Conservation (phyloP, 331 rosid genomes). For the Saraca asoca region DNA sequence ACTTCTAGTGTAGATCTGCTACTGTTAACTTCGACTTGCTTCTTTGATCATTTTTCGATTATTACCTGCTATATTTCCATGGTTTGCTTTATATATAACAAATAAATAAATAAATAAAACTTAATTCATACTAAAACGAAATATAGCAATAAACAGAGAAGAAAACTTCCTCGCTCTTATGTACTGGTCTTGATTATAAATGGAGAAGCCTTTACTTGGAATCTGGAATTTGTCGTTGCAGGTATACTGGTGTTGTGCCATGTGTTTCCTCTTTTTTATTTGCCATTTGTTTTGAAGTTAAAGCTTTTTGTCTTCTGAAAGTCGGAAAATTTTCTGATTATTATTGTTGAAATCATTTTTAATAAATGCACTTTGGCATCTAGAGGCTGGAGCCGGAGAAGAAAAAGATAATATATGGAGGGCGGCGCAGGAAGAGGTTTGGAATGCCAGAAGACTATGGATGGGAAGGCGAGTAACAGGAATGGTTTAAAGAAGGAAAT, state of each 20-base stretch:
- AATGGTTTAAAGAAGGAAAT: slow-evolving; percentile 54
- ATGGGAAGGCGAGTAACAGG: slow-evolving; percentile 90
- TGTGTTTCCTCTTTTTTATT: slow-evolving; percentile 8
- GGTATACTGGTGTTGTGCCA: background rate
- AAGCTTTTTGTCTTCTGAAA: background rate
- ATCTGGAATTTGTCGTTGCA: slow-evolving; percentile 2
- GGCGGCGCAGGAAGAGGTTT: slow-evolving; percentile 91
- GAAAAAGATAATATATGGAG: slow-evolving; percentile 81
- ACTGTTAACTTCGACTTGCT: background rate
- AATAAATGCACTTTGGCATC: slow-evolving; percentile 21
- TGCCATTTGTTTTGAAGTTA: slow-evolving; percentile 16
- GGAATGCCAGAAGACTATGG: slow-evolving; percentile 99
- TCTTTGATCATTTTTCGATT: background rate
- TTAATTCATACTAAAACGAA: too few relatives aligned
- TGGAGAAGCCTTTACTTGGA: slow-evolving; percentile 1
- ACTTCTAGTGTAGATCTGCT: background rate
- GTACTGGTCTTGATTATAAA: background rate
- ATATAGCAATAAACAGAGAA: too few relatives aligned
- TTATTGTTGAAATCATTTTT: slow-evolving; percentile 23
- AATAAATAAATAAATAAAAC: too few relatives aligned
- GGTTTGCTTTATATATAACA: too few relatives aligned
- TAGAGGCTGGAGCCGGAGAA: slow-evolving; percentile 94
- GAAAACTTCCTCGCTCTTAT: too few relatives aligned
- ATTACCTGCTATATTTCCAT: slow-evolving; percentile 8
- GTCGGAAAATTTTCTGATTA: background rate